Base-by-base conservation (phyloP, 345 rosid genomes). In the Cochlearia excelsa region DNA sequence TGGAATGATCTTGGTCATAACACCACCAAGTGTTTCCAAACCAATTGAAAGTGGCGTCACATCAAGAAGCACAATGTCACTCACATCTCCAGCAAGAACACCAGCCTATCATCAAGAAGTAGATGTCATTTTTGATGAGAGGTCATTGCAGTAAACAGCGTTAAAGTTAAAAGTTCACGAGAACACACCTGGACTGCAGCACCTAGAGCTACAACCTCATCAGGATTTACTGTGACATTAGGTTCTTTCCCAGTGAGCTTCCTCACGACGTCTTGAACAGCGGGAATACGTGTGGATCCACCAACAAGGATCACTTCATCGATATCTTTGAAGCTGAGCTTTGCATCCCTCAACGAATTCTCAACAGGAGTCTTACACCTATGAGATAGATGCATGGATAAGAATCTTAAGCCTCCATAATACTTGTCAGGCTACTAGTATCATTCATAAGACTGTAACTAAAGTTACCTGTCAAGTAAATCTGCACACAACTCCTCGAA, bases 281-380 rank as follows among this genome's bases (percentile, higher is more conserved):
- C 95, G 31, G 95, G 99, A 46, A 93, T 93, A 34, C 97, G 94
- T 30, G 99, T 93, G 41, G 99, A 93, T 39, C 99, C 99, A 67
- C 99, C 99, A 9, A 93, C 99, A 74, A 93, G 97, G 51, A 93
- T 89, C 11, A 89, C 91, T 75, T 93, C 99, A 78, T 89, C 99
- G 43, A 93, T 59, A 49, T 93, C 99, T 42, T 81, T 87, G 52
- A 85, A 76, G 56, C 95, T 69, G 28, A 93, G 89, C 61, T 89
- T 93, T 26, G 99, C 99, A 61, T 89, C 99, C 73, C 83, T 82
- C 63, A 93, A 67, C 5, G 99, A 51, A 67, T 79, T 93, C 66
- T 93, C 91, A 26, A 87, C 99, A 0, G 99, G 99, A 11, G 81
- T 85, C 76, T 68, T 93, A 85, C 81, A 46, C 86, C 99, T 93